Evolutionary conservation across 2,329 filamentous ascomycete genomes (phyloP), one percentile per base, ranked within the genome.

Genomic region (Alternaria panax): DNA sequence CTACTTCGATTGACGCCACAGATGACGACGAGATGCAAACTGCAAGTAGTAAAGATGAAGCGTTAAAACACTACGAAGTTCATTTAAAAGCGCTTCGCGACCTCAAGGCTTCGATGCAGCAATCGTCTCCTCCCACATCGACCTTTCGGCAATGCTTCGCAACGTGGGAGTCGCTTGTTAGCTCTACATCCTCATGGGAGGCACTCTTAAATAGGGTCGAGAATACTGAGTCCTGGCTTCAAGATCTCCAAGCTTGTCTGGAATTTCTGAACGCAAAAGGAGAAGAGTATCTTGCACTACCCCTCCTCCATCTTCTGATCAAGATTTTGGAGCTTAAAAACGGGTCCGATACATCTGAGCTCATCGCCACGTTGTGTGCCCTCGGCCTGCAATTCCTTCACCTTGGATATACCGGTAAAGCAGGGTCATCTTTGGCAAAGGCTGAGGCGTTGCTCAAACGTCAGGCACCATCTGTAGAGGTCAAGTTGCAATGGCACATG

Each of bases 401-500:
- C 5, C 80, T 90, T 60, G 88, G 88, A 27, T 86, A 88, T 66
- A 84, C 84, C 48, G 84, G 84, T 42, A 86, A 85, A 68, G 86
- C 88, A 45, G 82, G 82, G 7, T 71, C 83, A 5, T 75, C 84
- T 2, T 82, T 97, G 16, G 82, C 84, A 1, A 83, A 85, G 54
- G 87, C 88, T 3, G 84, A 88, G 62, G 76, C 80, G 20, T 82
- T 85, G 51, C 65, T 84, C 6, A 70, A 73, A 11, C 75, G 74
- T 8, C 75, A 77, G 40, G 73, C 75, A 1, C 65, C 82, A 2
- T 80, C 82, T 3, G 76, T 78, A 9, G 77, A 84, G 50, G 80
- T 83, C 14, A 78, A 75, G 27, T 66, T 90, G 14, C 81, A 82
- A 32, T 90, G 90, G 74, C 86, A 93, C 64, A 79, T 97, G 7